phyloP scores from a whole-genome alignment of 2,329 filamentous ascomycete genomes.

The Cephalotrichum gorgonifer region DNA sequence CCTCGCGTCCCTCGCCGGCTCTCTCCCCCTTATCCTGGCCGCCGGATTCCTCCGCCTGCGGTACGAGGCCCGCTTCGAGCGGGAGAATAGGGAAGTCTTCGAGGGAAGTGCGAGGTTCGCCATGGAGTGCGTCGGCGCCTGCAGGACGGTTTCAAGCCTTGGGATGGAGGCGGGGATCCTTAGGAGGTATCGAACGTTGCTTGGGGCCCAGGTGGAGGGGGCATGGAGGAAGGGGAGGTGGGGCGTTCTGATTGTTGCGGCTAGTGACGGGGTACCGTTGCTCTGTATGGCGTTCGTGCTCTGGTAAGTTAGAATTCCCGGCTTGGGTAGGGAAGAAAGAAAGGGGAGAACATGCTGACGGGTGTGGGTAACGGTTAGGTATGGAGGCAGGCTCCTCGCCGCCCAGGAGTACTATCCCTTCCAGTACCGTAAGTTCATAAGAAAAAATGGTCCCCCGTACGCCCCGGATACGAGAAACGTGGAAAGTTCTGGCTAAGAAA shows the following conservation, averaged over 20 bases:
- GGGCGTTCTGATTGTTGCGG: slow-evolving; percentile 5
- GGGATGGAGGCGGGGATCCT: slow-evolving; percentile 15
- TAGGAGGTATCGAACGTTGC: slow-evolving; percentile 5
- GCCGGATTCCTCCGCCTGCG: slow-evolving; percentile 39
- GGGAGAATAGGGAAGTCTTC: slow-evolving; percentile 5
- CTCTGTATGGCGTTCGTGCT: slow-evolving; percentile 10
- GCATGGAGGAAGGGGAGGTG: slow-evolving; percentile 3
- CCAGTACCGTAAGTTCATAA: slow-evolving; percentile 9
- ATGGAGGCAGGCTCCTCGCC: slow-evolving; percentile 6
- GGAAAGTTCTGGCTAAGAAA: not conserved
- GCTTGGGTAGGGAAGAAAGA: not conserved
- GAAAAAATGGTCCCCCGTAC: not conserved
- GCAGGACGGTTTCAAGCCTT: slow-evolving; percentile 15
- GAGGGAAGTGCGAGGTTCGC: slow-evolving; percentile 6
- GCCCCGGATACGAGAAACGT: not conserved
- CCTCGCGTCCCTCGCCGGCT: slow-evolving; percentile 23
- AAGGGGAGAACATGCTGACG: not conserved
- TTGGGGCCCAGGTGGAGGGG: slow-evolving; percentile 5
- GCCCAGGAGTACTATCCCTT: slow-evolving; percentile 7
- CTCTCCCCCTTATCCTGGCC: slow-evolving; percentile 21
- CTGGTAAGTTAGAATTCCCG: slow-evolving; percentile 5
- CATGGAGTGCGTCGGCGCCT: slow-evolving; percentile 5
- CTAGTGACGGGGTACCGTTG: slow-evolving; percentile 7
- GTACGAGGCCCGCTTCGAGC: slow-evolving; percentile 5
- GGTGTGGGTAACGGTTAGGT: slow-evolving; percentile 2